phyloP scores from a whole-genome alignment of 306 rosid species.

The Geum urbanum region DNA sequence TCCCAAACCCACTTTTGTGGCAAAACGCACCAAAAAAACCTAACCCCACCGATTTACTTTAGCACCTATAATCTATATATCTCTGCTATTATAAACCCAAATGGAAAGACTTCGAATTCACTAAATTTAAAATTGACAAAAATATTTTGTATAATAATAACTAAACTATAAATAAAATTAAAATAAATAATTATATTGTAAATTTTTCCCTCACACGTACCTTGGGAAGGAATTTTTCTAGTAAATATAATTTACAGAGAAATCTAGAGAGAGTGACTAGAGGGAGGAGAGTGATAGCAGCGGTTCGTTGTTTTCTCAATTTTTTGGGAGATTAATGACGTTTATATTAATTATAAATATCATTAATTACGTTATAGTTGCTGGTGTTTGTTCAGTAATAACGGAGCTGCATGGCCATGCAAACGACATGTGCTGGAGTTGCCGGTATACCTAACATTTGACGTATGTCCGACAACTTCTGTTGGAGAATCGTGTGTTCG shows the following conservation, averaged over 20 bases:
- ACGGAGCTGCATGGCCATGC: constrained; percentile 60
- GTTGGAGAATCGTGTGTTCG: constrained; percentile 48
- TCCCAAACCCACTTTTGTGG: constrained; percentile 36
- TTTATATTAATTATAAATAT: constrained; percentile 14
- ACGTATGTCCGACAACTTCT: constrained; percentile 41
- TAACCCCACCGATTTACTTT: constrained; percentile 34
- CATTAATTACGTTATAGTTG: constrained; percentile 32
- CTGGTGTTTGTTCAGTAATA: constrained; percentile 37
- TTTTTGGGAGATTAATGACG: constrained; percentile 27
- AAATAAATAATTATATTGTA: too few species aligned
- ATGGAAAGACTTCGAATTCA: too few species aligned
- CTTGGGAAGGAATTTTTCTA: too few species aligned
- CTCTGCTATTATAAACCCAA: too few species aligned
- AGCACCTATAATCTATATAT: constrained; percentile 26
- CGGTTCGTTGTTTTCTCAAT: constrained; percentile 7
- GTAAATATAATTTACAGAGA: constrained; percentile 20
- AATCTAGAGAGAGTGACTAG: not conserved
- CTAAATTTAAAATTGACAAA: too few species aligned
- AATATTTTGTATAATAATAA: too few species aligned
- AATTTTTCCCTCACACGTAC: too few species aligned
- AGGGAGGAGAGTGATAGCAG: constrained; percentile 13
- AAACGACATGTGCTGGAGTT: constrained; percentile 32
- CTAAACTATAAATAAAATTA: too few species aligned
- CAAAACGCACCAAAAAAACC: constrained; percentile 21
- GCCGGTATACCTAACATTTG: constrained; percentile 55